Evolutionary conservation across 768 basidiomycete species (phyloP).

Genomic region (Nidularia pulvinata): DNA sequence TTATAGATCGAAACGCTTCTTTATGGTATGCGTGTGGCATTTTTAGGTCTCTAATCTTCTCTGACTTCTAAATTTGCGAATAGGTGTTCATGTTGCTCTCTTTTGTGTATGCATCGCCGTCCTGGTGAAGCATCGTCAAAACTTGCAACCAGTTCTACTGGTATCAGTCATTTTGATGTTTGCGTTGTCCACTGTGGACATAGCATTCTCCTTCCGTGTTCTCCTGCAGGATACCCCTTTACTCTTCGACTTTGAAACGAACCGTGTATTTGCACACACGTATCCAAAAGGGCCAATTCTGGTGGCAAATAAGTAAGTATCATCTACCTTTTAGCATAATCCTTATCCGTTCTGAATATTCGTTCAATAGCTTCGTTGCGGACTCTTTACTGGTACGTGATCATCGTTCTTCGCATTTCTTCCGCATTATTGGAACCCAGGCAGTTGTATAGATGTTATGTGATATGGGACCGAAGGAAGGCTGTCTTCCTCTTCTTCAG

Average conservation of each 20-base stretch:
- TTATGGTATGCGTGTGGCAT: neutral
- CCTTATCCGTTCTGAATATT: neutral
- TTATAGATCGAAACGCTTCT: neutral
- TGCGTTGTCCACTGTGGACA: conserved; percentile 9
- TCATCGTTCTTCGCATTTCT: neutral
- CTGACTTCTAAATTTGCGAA: neutral
- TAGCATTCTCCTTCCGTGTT: conserved; percentile 6
- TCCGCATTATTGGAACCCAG: too few species aligned
- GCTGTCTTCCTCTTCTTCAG: conserved; percentile 6
- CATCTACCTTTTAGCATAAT: conserved; percentile 1
- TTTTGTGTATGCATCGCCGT: conserved; percentile 5
- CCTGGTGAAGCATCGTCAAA: neutral
- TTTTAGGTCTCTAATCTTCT: neutral
- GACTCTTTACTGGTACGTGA: conserved; percentile 4
- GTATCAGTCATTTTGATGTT: conserved; percentile 5
- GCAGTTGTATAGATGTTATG: conserved; percentile 4
- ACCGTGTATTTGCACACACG: neutral
- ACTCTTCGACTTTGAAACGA: neutral
- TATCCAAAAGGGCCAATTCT: conserved; percentile 2
- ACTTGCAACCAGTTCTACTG: conserved; percentile 4
- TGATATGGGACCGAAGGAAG: conserved; percentile 14
- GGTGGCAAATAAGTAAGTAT: conserved; percentile 4
- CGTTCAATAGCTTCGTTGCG: conserved; percentile 3
- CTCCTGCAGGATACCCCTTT: conserved; percentile 1
- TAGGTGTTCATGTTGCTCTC: conserved; percentile 6